Conservation (phyloP, 148 eudicot species). For the Nyssa sinensis region DNA sequence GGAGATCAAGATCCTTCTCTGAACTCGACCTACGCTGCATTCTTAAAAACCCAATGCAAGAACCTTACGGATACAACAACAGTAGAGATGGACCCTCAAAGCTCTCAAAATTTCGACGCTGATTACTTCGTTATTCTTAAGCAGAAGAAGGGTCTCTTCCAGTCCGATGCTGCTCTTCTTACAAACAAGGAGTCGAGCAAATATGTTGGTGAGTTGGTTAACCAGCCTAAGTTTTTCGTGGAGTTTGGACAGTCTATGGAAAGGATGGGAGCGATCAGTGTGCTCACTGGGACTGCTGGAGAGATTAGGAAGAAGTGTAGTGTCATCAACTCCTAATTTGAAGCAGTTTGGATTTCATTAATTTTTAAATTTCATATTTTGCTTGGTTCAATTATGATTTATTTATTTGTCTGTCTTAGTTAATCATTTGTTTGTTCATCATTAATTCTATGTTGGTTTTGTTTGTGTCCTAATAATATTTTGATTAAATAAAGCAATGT, state of each 20-base stretch:
- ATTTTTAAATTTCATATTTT: too few species aligned
- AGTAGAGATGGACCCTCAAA: constrained; percentile 21
- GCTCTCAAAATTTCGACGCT: constrained; percentile 19
- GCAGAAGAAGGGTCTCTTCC: constrained; percentile 20
- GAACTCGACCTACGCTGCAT: constrained; percentile 16
- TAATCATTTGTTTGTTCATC: too few species aligned
- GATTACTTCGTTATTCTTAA: constrained; percentile 14
- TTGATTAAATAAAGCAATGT: too few species aligned
- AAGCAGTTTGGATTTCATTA: too few species aligned
- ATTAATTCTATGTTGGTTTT: too few species aligned
- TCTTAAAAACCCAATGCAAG: constrained; percentile 15
- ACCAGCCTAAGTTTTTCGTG: constrained; percentile 11
- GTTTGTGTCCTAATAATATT: too few species aligned
- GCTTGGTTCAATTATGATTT: too few species aligned
- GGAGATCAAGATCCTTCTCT: constrained; percentile 28
- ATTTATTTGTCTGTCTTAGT: background rate
- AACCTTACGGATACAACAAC: constrained; percentile 17
- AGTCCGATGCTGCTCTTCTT: constrained; percentile 29
- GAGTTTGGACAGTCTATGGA: constrained; percentile 28
- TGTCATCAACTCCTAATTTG: background rate
- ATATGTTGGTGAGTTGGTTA: constrained; percentile 6
- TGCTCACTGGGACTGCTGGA: constrained; percentile 23
- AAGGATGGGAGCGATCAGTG: constrained; percentile 25
- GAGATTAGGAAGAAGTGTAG: constrained; percentile 28
- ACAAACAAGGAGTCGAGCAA: constrained; percentile 8